Evolutionary conservation across 495 filamentous ascomycete species (phyloP).

Genomic region (Apodospora peruviana): DNA sequence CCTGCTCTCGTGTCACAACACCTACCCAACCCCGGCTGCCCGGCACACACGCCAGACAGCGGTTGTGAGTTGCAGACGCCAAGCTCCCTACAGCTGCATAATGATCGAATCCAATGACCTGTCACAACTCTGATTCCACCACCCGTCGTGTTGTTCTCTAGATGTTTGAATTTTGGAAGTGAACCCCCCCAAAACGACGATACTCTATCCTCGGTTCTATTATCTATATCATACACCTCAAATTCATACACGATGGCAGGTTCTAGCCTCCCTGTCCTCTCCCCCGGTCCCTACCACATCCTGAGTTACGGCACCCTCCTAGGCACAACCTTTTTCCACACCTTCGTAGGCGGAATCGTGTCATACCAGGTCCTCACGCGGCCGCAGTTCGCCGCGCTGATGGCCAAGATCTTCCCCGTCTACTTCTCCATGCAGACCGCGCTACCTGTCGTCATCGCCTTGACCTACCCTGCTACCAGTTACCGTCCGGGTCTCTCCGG

Average conservation of each 20-base stretch:
- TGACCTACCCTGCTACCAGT: conserved; percentile 65
- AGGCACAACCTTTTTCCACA: conserved; percentile 75
- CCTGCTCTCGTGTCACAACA: conserved; percentile 23
- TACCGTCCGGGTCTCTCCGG: conserved; percentile 21
- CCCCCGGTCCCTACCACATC: conserved; percentile 71
- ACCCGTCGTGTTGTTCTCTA: background rate
- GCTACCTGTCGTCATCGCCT: conserved; percentile 63
- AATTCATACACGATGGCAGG: no score
- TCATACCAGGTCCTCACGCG: conserved; percentile 70
- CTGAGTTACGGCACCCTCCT: conserved; percentile 75
- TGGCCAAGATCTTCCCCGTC: conserved; percentile 72
- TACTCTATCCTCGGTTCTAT: no score
- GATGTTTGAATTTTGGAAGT: no score
- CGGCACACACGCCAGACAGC: no score
- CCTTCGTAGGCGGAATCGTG: conserved; percentile 72
- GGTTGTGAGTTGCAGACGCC: no score
- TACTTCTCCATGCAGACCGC: conserved; percentile 81
- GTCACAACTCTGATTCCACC: background rate
- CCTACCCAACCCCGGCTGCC: background rate
- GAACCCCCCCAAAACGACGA: no score
- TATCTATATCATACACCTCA: no score
- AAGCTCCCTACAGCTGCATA: background rate
- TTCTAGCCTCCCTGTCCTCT: conserved; percentile 38
- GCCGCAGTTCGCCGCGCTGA: conserved; percentile 73
- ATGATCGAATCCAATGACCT: background rate